Conservation (phyloP, 495 filamentous ascomycete species). For the Penicillium antarcticum region DNA sequence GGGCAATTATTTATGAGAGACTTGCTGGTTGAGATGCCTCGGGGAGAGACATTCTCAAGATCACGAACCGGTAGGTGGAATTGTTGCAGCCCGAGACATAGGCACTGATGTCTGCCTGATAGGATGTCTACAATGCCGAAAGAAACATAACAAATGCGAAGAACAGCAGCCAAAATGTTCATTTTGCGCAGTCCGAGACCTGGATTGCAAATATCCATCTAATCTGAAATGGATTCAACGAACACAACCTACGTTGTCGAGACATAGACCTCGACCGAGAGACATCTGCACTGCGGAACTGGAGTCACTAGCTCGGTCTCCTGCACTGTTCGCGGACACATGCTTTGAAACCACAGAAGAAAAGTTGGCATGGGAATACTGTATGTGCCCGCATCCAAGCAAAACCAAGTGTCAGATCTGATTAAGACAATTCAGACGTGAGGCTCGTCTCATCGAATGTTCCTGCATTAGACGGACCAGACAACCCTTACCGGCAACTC, state of each 20-base stretch:
- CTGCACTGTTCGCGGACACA: not conserved
- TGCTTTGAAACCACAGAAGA: constrained; percentile 20
- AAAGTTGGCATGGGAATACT: constrained; percentile 26
- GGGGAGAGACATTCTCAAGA: constrained; percentile 15
- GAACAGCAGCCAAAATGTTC: constrained; percentile 21
- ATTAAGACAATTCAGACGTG: constrained; percentile 10
- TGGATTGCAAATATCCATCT: constrained; percentile 21
- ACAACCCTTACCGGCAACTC: constrained; percentile 28
- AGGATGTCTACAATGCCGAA: constrained; percentile 27
- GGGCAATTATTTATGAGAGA: not conserved
- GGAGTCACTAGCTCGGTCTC: not conserved
- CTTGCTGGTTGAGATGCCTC: constrained; percentile 11
- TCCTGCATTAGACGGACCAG: constrained; percentile 25
- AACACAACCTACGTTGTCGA: constrained; percentile 11
- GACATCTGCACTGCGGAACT: not conserved
- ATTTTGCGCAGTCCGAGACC: constrained; percentile 11
- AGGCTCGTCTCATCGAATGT: constrained; percentile 27
- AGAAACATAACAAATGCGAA: constrained; percentile 25
- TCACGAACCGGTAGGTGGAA: constrained; percentile 18
- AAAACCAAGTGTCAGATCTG: not conserved
- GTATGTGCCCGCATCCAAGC: constrained; percentile 4
- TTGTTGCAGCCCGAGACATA: not conserved
- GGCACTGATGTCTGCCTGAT: not conserved
- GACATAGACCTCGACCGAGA: constrained; percentile 17
- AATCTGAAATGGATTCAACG: constrained; percentile 21